These are phyloP conservation scores for Plasmopara halstedii DNA, from an alignment of 352 stramenopile species.

Conservation along the genomic window DNA sequence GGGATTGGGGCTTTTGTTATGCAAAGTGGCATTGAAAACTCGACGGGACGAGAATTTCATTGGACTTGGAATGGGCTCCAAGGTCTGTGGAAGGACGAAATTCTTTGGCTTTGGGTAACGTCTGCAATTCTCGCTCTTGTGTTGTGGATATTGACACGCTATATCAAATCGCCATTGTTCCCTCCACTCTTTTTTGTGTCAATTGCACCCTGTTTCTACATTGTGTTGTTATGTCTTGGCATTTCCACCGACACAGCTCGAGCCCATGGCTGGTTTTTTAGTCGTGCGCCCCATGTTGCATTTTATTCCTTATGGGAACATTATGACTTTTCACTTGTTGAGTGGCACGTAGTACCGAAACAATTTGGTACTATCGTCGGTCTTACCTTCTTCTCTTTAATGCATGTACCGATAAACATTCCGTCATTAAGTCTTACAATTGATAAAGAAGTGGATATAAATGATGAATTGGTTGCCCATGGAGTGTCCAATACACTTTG, in stretches of 20 bases:
- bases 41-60: conserved; percentile 56
- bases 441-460: conserved; percentile 88
- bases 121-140: conserved; percentile 44
- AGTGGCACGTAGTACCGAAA: conserved; percentile 66
- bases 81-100: conserved; percentile 37
- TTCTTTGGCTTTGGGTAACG: conserved; percentile 66
- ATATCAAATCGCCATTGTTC: conserved; percentile 54
- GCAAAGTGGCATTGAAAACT: conserved; percentile 81
- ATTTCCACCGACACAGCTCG: conserved; percentile 53
- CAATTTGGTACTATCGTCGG: conserved; percentile 76
- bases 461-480: conserved; percentile 89
- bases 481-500: conserved; percentile 86
- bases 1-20: conserved; percentile 87
- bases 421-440: conserved; percentile 81
- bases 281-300: conserved; percentile 48
- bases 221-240: conserved; percentile 38
- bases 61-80: conserved; percentile 45
- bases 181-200: conserved; percentile 76
- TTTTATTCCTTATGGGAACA: conserved; percentile 76
- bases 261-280: conserved; percentile 69
- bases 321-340: conserved; percentile 57
- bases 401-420: conserved; percentile 95
- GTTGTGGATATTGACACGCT: conserved; percentile 49
- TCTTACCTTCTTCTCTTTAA: conserved; percentile 89
- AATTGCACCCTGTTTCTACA: conserved; percentile 72